Evolutionary conservation across 768 basidiomycete species (phyloP).

Genomic region (Kwoniella europaea): DNA sequence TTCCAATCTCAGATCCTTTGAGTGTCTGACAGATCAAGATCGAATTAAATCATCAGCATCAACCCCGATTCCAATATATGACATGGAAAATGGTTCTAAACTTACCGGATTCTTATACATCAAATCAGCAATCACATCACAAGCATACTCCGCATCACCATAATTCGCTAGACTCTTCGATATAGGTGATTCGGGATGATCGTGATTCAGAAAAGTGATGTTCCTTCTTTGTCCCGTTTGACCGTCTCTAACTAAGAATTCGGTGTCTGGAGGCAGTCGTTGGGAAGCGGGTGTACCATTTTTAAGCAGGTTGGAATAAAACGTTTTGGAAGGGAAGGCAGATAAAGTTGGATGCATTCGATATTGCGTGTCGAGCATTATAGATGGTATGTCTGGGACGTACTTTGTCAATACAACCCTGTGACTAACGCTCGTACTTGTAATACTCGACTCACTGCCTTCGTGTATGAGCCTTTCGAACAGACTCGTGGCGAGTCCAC

Average conservation of each 20-base stretch:
- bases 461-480: constrained; percentile 89
- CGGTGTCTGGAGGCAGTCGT: constrained; percentile 64
- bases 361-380: constrained; percentile 94
- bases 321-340: constrained; percentile 79
- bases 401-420: neutral
- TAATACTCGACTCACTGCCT: constrained; percentile 74
- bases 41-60: no score
- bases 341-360: constrained; percentile 94
- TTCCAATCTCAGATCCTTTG: constrained; percentile 77
- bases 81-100: no score
- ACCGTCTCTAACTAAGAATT: constrained; percentile 55
- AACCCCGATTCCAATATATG: no score
- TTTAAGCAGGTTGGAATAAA: constrained; percentile 72
- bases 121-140: constrained; percentile 80
- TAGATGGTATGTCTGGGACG: constrained; percentile 74
- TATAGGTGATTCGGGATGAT: constrained; percentile 69
- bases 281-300: constrained; percentile 74
- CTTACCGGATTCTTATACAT: constrained; percentile 73
- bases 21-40: no score
- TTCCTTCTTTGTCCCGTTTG: constrained; percentile 62
- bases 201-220: constrained; percentile 82
- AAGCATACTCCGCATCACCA: constrained; percentile 77
- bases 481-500: constrained; percentile 77
- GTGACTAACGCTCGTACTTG: no score
- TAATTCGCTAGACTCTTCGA: constrained; percentile 77